A percentile compares a stretch with the other conserved stretches of the same genome.
Evolutionary conservation across 2,329 filamentous ascomycete genomes (phyloP).

Genomic region (Pezicula neosporulosa): DNA sequence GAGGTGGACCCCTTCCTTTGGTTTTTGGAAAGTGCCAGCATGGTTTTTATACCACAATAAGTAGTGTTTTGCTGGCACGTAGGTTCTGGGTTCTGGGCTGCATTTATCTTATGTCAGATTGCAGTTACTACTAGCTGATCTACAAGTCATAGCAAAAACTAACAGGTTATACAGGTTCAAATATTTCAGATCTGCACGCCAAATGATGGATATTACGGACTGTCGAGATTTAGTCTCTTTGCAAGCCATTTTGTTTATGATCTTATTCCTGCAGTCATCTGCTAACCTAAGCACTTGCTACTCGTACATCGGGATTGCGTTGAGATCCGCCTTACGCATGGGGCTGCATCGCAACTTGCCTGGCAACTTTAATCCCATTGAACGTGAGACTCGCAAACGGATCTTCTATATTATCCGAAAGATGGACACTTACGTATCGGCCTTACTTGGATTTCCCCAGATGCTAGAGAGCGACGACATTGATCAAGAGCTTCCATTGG

Average conservation of each 20-base stretch:
- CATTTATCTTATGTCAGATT: too few species aligned
- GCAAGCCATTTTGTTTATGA: conserved; percentile 75
- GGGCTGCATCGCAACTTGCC: conserved; percentile 73
- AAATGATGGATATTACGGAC: conserved; percentile 63
- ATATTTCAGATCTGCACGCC: conserved; percentile 67
- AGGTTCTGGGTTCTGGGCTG: too few species aligned
- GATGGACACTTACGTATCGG: conserved; percentile 68
- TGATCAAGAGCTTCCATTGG: conserved; percentile 61
- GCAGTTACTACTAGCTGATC: too few species aligned
- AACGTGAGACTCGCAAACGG: conserved; percentile 59
- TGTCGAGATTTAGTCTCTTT: conserved; percentile 72
- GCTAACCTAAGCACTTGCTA: conserved; percentile 79
- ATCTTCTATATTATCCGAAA: conserved; percentile 68
- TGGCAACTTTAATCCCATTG: conserved; percentile 57
- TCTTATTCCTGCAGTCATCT: conserved; percentile 76
- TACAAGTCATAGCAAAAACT: not conserved
- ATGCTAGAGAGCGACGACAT: conserved; percentile 62
- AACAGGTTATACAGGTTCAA: conserved; percentile 52
- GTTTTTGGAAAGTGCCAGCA: too few species aligned
- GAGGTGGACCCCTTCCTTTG: conserved; percentile 10
- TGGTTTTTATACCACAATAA: conserved; percentile 7
- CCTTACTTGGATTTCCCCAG: conserved; percentile 63
- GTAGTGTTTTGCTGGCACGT: conserved; percentile 1
- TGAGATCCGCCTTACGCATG: conserved; percentile 72
- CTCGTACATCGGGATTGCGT: conserved; percentile 73